These are phyloP conservation scores for Mastigamoeba balamuthi DNA, from an alignment of 78 protist genomes.

Conservation along the genomic window DNA sequence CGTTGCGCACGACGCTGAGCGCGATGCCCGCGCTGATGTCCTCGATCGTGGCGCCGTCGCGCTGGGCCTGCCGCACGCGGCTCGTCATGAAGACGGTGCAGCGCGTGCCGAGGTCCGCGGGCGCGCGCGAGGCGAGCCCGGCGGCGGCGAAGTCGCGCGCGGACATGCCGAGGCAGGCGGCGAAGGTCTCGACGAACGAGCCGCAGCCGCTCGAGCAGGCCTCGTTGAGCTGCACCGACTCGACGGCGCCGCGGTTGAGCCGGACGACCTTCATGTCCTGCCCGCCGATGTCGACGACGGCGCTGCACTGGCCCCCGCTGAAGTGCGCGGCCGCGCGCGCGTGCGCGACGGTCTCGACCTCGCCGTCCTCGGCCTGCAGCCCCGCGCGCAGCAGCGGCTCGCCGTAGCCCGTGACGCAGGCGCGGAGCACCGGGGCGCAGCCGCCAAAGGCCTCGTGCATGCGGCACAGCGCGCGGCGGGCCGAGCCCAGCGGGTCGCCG, in stretches of 20 bases:
- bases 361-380: not conserved
- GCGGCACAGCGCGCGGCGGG: not conserved
- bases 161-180: not conserved
- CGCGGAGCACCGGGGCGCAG: not conserved
- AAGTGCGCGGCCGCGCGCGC: not conserved
- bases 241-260: not conserved
- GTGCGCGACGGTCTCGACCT: not conserved
- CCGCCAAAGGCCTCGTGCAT: no score
- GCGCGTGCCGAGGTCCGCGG: not conserved
- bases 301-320: no score
- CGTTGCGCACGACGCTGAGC: not conserved
- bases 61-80: not conserved
- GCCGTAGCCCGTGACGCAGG: not conserved
- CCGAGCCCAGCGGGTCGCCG: not conserved
- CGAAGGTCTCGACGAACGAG: not conserved
- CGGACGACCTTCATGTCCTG: not conserved
- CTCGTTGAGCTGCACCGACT: not conserved
- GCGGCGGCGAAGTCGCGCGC: not conserved
- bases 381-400: not conserved
- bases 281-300: not conserved
- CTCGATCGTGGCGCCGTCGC: not conserved
- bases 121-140: not conserved
- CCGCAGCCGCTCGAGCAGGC: not conserved
- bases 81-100: not conserved
- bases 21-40: not conserved